Conservation (phyloP, 2,329 filamentous ascomycete genomes). For the Lizonia empirigonia region DNA sequence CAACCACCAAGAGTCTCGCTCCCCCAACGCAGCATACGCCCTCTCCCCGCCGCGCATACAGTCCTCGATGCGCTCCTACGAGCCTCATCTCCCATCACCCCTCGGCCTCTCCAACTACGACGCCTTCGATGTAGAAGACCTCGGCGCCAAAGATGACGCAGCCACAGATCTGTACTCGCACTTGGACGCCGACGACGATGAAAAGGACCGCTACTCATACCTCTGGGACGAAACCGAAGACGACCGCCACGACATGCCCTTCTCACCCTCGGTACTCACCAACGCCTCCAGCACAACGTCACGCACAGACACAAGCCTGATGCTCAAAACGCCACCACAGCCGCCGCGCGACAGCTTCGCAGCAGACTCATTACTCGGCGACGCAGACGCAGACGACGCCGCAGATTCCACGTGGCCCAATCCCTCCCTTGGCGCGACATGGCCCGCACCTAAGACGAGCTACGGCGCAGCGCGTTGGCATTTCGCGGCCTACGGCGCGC, state of each 20-base stretch:
- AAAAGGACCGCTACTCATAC: slow-evolving; percentile 11
- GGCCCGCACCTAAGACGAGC: neutral
- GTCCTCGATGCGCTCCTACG: slow-evolving; percentile 31
- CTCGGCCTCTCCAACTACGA: slow-evolving; percentile 53
- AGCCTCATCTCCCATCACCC: slow-evolving; percentile 46
- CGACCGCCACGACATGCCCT: slow-evolving; percentile 19
- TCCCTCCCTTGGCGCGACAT: neutral
- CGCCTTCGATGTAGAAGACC: slow-evolving; percentile 46
- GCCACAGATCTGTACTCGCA: slow-evolving; percentile 36
- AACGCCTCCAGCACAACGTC: neutral
- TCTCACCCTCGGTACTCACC: slow-evolving; percentile 23
- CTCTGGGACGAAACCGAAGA: slow-evolving; percentile 12
- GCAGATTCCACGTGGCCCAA: neutral
- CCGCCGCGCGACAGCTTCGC: neutral
- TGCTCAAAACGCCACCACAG: neutral
- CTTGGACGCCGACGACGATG: slow-evolving; percentile 38
- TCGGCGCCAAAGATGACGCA: slow-evolving; percentile 23
- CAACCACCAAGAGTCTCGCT: slow-evolving; percentile 18
- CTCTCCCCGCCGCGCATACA: slow-evolving; percentile 26
- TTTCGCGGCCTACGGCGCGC: no score
- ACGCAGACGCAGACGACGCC: neutral
- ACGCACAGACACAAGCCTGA: neutral
- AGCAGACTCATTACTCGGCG: neutral
- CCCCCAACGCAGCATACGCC: slow-evolving; percentile 43
- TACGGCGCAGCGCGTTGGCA: neutral